phyloP scores from a whole-genome alignment of 176 grass and related monocot genomes.

The Zoysia japonica region DNA sequence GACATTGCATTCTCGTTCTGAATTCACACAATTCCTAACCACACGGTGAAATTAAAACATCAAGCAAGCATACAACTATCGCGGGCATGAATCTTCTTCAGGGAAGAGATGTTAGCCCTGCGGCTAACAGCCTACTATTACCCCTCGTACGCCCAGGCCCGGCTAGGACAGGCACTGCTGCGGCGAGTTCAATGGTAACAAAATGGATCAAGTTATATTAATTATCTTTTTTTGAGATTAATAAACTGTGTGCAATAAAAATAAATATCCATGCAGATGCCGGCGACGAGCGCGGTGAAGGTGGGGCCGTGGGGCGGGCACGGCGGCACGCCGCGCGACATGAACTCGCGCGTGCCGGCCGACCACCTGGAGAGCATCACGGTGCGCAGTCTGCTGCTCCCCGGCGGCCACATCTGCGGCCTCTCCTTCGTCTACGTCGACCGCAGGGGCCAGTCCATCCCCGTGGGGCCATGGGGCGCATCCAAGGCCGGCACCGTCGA shows the following conservation, averaged over 20 bases:
- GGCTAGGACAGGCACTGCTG: background rate
- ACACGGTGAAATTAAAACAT: background rate
- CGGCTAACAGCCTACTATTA: background rate
- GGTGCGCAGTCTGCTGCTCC: background rate
- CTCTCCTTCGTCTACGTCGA: conserved; percentile 1
- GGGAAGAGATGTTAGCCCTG: background rate
- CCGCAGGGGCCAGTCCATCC: background rate
- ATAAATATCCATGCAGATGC: background rate
- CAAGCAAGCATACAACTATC: background rate
- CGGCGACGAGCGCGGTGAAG: background rate
- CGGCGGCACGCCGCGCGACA: background rate
- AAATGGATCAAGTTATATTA: background rate
- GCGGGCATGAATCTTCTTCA: background rate
- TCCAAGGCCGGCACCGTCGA: background rate
- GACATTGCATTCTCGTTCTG: background rate
- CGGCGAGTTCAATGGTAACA: background rate
- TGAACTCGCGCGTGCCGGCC: background rate
- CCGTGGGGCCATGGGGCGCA: background rate
- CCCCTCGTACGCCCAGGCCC: background rate
- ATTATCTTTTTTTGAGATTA: background rate
- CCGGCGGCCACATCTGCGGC: background rate
- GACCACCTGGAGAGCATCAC: conserved; percentile 5
- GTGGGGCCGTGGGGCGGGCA: background rate
- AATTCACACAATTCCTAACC: background rate
- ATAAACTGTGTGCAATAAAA: background rate